Conservation (phyloP, 2,329 filamentous ascomycete genomes). For the Hypoxylon sp. region DNA sequence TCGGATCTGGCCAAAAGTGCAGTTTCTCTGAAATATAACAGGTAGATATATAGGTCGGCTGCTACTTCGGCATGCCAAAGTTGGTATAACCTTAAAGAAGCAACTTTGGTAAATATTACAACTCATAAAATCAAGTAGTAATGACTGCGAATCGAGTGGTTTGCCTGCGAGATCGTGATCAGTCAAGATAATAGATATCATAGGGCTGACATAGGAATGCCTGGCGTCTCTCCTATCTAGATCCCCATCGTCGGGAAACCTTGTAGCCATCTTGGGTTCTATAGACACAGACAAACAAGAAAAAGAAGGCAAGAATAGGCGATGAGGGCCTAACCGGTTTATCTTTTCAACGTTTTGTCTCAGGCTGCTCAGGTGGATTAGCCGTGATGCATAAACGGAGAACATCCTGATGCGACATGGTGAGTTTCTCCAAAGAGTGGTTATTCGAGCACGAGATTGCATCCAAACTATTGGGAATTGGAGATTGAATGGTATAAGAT, state of each 20-base stretch:
- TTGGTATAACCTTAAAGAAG: not conserved
- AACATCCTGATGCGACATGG: not conserved
- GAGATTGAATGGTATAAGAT: not conserved
- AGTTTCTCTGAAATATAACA: not conserved
- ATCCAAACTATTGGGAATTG: not conserved
- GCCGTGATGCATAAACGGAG: not conserved
- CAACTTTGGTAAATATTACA: not conserved
- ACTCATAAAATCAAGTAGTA: not conserved
- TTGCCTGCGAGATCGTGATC: conserved; percentile 28
- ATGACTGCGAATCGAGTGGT: conserved; percentile 2
- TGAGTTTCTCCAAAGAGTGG: not conserved
- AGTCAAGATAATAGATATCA: conserved; percentile 29
- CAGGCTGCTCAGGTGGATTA: not conserved
- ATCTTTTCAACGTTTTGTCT: not conserved
- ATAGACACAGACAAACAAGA: not conserved
- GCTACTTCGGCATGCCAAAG: not conserved
- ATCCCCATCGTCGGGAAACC: conserved; percentile 10
- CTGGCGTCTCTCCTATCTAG: conserved; percentile 26
- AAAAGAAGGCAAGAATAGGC: not conserved
- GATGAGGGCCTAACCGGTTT: not conserved
- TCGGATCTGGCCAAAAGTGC: not conserved
- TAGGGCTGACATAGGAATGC: conserved; percentile 39
- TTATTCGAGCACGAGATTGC: not conserved
- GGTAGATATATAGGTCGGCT: not conserved
- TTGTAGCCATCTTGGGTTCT: not conserved